A percentile compares a stretch with the other conserved stretches of the same genome.
Evolutionary conservation across 2,329 filamentous ascomycete genomes (phyloP).

Genomic region (Canariomyces notabilis): DNA sequence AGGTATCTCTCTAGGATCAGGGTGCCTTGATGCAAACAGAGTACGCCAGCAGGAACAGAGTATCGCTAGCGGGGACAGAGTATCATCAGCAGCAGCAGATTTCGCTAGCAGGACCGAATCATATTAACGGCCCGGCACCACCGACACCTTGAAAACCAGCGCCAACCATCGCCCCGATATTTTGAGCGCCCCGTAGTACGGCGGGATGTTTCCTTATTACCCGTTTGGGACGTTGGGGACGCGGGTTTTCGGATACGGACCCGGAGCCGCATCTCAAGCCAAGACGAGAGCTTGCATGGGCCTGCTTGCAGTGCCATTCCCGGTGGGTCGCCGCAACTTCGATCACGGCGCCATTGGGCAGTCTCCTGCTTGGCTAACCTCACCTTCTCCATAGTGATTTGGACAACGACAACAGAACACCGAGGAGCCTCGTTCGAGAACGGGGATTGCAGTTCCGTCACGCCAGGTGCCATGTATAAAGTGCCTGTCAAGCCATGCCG

Average conservation of each 20-base stretch:
- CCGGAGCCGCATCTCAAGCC: constrained; percentile 14
- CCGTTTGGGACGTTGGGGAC: constrained; percentile 9
- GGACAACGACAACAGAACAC: constrained; percentile 4
- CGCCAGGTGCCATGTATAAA: neutral
- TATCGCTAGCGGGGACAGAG: no score
- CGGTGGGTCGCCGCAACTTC: constrained; percentile 12
- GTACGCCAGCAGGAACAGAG: no score
- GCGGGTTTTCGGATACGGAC: constrained; percentile 17
- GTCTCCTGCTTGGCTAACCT: constrained; percentile 1
- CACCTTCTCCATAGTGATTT: constrained; percentile 9
- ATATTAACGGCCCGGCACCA: no score
- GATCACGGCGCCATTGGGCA: constrained; percentile 3
- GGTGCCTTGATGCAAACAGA: no score
- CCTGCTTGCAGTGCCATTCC: constrained; percentile 15
- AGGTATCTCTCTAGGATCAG: no score
- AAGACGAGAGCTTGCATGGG: constrained; percentile 16
- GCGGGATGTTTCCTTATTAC: constrained; percentile 14
- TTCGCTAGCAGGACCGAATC: no score
- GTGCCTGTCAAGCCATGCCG: neutral
- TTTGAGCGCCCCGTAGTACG: no score
- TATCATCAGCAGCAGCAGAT: no score
- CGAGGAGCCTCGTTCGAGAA: constrained; percentile 4
- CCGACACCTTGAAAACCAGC: no score
- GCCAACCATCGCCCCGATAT: no score
- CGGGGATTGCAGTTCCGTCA: neutral